phyloP scores from a whole-genome alignment of 1,139 yeast genomes.

The Trichomonascaceae sp. region DNA sequence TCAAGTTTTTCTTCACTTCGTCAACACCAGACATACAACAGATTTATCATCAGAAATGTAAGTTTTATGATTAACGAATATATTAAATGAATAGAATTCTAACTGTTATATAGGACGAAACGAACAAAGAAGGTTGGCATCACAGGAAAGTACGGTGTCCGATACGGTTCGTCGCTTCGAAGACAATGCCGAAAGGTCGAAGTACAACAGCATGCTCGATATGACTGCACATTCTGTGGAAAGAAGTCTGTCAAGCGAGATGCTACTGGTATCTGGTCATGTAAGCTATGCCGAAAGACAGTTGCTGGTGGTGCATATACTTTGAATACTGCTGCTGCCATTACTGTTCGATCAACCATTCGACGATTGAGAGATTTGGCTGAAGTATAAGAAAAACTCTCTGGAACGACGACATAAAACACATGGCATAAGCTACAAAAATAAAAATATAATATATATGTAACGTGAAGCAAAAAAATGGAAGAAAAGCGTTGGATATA shows the following conservation, averaged over 20 bases:
- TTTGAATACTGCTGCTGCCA: constrained; percentile 97
- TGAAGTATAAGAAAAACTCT: constrained; percentile 69
- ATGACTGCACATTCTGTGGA: constrained; percentile 99
- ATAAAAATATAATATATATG: background rate
- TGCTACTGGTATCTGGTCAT: constrained; percentile 98
- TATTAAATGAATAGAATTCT: background rate
- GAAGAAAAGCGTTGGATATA: background rate
- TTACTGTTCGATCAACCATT: constrained; percentile 99
- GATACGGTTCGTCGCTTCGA: constrained; percentile 99
- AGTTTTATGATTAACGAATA: background rate
- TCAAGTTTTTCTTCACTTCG: constrained; percentile 7
- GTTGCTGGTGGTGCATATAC: constrained; percentile 99
- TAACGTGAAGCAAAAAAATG: background rate
- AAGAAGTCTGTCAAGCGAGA: constrained; percentile 97
- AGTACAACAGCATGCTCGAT: constrained; percentile 97
- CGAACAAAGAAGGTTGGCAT: constrained; percentile 99
- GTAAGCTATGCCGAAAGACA: constrained; percentile 91
- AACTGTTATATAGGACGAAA: constrained; percentile 63
- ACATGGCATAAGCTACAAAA: constrained; percentile 4
- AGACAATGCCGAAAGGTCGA: constrained; percentile 99
- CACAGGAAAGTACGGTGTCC: constrained; percentile 99
- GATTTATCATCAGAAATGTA: constrained; percentile 9
- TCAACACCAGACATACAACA: background rate
- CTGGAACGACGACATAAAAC: background rate
- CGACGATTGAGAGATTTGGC: constrained; percentile 99